Base-by-base conservation (phyloP, 345 rosid genomes). In the Linum trigynum region DNA sequence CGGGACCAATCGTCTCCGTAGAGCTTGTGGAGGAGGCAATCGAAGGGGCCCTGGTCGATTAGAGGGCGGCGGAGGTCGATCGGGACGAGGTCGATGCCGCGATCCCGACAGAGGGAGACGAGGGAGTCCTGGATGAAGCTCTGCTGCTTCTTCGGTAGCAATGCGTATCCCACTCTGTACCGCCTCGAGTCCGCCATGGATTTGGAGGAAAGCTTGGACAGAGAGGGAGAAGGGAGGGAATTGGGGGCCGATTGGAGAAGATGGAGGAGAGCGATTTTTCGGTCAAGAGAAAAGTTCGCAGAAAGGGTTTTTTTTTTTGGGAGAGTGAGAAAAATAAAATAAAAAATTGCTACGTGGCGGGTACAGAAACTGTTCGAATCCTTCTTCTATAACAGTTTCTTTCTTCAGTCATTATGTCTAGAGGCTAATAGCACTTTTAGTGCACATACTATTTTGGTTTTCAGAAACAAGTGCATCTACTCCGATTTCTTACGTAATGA, bases 1-100 rank as follows among this genome's bases (percentile, higher is more conserved):
- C 63, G 59, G 70, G 59, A 68, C 91, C 91, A 85, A 17, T 68
- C 83, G 3, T 75, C 82, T 41, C 78, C 78, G 78, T 80, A 72
- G 57, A 85, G 55, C 65, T 85, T 85, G 81, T 85, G 91, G 38
- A 83, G 69, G 12, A 85, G 62, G 72, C 87, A 85, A 74, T 85
- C 83, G 72, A 83, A 81, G 51, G 83, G 83, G 0, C 86, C 83
- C 41, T 85, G 91, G 0, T 80, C 83, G 58, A 15, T 59, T 57
- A 85, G 62, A 12, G 80, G 78, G n/a, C 72, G 66, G n/a, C 38
- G 59, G 7, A 50, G 59, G 35, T 81, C 81, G 65, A 85, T 76
- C 73, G 65, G 71, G 39, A 79, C 69, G 48, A 85, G 80, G 72
- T 83, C 85, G 65, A 85, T 75, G 37, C 90, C 81, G 11, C 78